Evolutionary conservation across 352 stramenopile genomes (phyloP).

Genomic region (Phytophthora vignae): DNA sequence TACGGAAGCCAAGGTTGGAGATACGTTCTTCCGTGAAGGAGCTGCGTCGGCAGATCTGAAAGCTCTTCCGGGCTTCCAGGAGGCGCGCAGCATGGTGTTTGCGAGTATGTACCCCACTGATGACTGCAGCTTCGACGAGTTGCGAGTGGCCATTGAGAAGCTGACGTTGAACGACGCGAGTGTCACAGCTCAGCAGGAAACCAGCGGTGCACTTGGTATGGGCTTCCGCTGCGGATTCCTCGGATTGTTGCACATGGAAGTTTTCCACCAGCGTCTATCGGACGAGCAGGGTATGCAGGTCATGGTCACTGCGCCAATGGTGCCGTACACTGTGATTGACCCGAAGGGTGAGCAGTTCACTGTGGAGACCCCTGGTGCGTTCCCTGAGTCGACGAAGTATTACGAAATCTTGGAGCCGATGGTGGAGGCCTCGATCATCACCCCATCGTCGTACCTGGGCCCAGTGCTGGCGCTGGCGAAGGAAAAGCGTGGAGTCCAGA

Average conservation of each 20-base stretch:
- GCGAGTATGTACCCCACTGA: conserved; percentile 98
- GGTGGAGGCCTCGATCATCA: conserved; percentile 97
- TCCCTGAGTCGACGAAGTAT: conserved; percentile 89
- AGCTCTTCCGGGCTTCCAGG: conserved; percentile 82
- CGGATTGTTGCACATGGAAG: conserved; percentile 98
- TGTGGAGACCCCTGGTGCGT: conserved; percentile 82
- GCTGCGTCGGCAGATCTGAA: conserved; percentile 54
- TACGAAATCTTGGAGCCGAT: conserved; percentile 95
- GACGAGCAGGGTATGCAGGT: conserved; percentile 99
- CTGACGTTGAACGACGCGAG: conserved; percentile 98
- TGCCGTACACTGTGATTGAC: conserved; percentile 95
- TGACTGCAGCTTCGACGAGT: conserved; percentile 95
- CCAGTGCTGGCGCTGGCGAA: conserved; percentile 96
- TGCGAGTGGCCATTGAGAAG: conserved; percentile 96
- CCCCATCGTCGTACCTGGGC: conserved; percentile 95
- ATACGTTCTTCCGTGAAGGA: conserved; percentile 85
- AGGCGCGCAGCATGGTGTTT: conserved; percentile 97
- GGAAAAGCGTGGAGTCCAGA: conserved; percentile 89
- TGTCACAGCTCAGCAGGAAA: conserved; percentile 96
- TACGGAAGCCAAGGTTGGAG: conserved; percentile 94
- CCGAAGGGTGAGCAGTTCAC: conserved; percentile 45
- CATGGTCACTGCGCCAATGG: conserved; percentile 98
- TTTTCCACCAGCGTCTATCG: conserved; percentile 97
- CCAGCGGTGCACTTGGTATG: conserved; percentile 93
- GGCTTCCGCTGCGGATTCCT: conserved; percentile 98